Conservation (phyloP, 768 basidiomycete genomes). For the Amanita polypyramis region DNA sequence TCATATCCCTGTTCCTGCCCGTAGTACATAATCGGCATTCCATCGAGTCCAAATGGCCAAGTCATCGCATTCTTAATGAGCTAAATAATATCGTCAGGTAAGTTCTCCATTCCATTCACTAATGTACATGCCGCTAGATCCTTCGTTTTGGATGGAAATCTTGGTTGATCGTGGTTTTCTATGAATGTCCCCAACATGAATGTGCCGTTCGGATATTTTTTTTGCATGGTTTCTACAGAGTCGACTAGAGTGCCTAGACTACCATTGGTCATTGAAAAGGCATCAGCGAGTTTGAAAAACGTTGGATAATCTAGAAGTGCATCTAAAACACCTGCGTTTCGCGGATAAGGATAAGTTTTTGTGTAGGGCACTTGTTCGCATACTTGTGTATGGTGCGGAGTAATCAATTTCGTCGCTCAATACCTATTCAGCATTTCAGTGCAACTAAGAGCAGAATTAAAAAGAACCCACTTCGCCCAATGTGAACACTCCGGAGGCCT, state of each 20-base stretch:
- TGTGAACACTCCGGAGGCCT: constrained; percentile 56
- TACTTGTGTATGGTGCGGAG: constrained; percentile 30
- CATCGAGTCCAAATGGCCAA: constrained; percentile 57
- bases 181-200: constrained; percentile 51
- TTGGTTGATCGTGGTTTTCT: constrained; percentile 60
- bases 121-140: constrained; percentile 27
- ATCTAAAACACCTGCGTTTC: constrained; percentile 34
- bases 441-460: not conserved
- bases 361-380: not conserved
- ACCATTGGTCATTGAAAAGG: constrained; percentile 42
- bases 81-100: constrained; percentile 5
- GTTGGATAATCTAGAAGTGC: constrained; percentile 53
- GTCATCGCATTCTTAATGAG: constrained; percentile 45
- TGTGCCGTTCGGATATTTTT: constrained; percentile 26
- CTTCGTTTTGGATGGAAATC: constrained; percentile 42
- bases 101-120: no score
- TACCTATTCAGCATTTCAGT: constrained; percentile 11
- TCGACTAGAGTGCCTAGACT: constrained; percentile 31
- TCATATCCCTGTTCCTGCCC: constrained; percentile 61
- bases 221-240: constrained; percentile 26
- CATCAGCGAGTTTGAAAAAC: constrained; percentile 37
- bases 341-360: not conserved
- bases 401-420: constrained; percentile 16
- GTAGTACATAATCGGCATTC: constrained; percentile 63
- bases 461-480: constrained; percentile 52